Conservation (phyloP, 2,329 filamentous ascomycete species). For the Colletotrichum limetticola region DNA sequence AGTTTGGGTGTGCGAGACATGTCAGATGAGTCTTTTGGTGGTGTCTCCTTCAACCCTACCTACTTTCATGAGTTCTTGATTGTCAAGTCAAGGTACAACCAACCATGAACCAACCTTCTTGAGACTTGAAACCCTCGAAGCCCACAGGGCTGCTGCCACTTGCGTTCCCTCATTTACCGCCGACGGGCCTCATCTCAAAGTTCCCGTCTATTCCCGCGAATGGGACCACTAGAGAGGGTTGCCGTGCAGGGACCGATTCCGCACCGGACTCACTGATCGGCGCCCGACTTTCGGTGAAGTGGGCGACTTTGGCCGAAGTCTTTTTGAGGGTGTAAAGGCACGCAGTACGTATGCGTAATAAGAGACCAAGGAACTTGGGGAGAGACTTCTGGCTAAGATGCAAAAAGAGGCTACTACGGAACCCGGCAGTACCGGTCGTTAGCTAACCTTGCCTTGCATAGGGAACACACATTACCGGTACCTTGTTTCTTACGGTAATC, state of each 20-base stretch:
- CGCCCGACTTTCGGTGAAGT: constrained; percentile 7
- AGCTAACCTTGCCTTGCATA: background rate
- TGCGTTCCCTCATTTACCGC: constrained; percentile 1
- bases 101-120: background rate
- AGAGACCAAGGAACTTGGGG: background rate
- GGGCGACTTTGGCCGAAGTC: background rate
- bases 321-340: background rate
- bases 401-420: background rate
- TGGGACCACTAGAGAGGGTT: background rate
- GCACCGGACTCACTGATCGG: constrained; percentile 3
- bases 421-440: background rate
- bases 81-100: background rate
- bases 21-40: constrained; percentile 19
- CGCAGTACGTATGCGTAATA: too few relatives aligned
- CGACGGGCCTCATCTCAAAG: constrained; percentile 10
- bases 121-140: background rate
- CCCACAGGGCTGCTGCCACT: background rate
- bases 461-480: too few relatives aligned
- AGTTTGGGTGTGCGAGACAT: constrained; percentile 24
- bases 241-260: constrained; percentile 11
- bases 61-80: background rate
- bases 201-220: constrained; percentile 31
- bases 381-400: background rate
- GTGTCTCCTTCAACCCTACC: constrained; percentile 1
- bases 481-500: background rate